Conservation (phyloP, 1,284 basidiomycete species). For the Uromyces viciae-fabae region DNA sequence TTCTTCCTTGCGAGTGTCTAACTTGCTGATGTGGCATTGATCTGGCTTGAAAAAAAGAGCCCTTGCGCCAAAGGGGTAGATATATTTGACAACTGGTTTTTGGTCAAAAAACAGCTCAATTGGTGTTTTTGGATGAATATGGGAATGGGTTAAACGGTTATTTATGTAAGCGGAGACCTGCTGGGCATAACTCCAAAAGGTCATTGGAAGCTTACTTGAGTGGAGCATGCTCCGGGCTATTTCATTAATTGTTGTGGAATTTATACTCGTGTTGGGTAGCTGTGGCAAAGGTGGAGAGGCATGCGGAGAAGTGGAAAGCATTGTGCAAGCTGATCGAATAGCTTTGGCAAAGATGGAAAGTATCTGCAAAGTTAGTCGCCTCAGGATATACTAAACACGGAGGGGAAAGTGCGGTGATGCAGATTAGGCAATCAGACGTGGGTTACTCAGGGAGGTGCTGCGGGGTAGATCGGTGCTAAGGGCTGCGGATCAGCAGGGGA, state of each 20-base stretch:
- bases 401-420: no score
- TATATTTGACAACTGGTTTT: not conserved
- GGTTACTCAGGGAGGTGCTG: no score
- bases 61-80: not conserved
- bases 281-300: no score
- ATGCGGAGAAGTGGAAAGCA: no score
- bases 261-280: no score
- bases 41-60: not conserved
- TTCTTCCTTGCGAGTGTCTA: not conserved
- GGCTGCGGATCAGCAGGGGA: no score
- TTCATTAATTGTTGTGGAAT: conserved; percentile 17
- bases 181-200: conserved; percentile 7
- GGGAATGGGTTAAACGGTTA: not conserved
- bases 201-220: not conserved
- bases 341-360: no score
- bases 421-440: no score
- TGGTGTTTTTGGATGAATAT: not conserved
- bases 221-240: not conserved
- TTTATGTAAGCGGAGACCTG: not conserved
- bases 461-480: no score
- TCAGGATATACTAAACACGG: no score
- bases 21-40: not conserved
- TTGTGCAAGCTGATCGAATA: no score
- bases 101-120: not conserved
- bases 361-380: no score